Conservation (phyloP, 345 rosid species). For the Tarenaya hassleriana region DNA sequence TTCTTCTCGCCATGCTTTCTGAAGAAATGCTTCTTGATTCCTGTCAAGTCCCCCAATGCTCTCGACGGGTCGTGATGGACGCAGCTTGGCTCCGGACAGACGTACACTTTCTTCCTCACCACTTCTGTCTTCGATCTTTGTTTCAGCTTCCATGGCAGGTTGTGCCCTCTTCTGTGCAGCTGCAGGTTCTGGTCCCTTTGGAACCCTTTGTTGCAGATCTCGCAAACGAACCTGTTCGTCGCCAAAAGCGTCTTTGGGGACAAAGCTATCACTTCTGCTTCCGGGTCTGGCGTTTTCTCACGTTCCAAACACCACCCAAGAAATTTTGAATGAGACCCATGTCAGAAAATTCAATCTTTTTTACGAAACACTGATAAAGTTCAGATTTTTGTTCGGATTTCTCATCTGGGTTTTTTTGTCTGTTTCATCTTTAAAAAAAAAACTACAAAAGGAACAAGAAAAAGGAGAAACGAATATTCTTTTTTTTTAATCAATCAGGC, state of each 20-base stretch:
- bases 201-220: constrained; percentile 74
- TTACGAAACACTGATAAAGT: constrained; percentile 1
- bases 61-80: constrained; percentile 74
- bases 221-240: constrained; percentile 75
- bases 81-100: constrained; percentile 75
- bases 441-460: constrained; percentile 10
- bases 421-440: constrained; percentile 10
- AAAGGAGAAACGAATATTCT: constrained; percentile 18
- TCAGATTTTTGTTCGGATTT: too few relatives aligned
- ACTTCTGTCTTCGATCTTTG: constrained; percentile 63
- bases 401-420: background rate
- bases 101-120: constrained; percentile 60
- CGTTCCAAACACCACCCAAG: too few relatives aligned
- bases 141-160: constrained; percentile 73
- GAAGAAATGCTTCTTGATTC: constrained; percentile 63
- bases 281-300: constrained; percentile 50
- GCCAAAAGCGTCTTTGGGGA: constrained; percentile 78
- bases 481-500: background rate
- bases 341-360: constrained; percentile 8
- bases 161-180: constrained; percentile 83
- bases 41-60: constrained; percentile 76
- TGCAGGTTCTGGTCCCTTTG: constrained; percentile 80
- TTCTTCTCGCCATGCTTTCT: constrained; percentile 79
- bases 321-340: background rate
- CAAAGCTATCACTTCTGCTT: constrained; percentile 76